Conservation (phyloP, 495 filamentous ascomycete genomes). For the Diplogelasinospora grovesii region DNA sequence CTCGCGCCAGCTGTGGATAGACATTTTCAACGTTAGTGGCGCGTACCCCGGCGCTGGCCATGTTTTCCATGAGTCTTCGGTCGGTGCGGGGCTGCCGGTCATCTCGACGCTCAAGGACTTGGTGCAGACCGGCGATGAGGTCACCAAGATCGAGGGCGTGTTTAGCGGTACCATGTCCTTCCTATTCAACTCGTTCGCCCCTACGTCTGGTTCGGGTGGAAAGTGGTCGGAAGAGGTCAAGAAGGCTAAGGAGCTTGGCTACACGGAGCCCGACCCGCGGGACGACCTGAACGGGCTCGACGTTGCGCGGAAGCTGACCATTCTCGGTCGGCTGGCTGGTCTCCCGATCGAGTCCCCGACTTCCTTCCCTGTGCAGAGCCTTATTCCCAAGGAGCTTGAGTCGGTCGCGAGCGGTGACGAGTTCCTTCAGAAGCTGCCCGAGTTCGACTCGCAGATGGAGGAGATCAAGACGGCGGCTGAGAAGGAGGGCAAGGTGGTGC, state of each 20-base stretch:
- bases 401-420: conserved; percentile 65
- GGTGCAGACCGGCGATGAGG: conserved; percentile 79
- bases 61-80: conserved; percentile 90
- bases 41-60: conserved; percentile 56
- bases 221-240: conserved; percentile 84
- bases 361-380: conserved; percentile 81
- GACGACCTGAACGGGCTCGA: conserved; percentile 96
- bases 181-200: conserved; percentile 92
- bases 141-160: conserved; percentile 86
- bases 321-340: conserved; percentile 77
- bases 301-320: conserved; percentile 93
- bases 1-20: conserved; percentile 66
- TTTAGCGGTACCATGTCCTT: conserved; percentile 96
- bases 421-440: conserved; percentile 69
- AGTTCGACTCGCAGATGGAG: conserved; percentile 80
- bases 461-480: conserved; percentile 69
- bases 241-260: conserved; percentile 89
- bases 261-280: conserved; percentile 92
- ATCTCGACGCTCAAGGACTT: conserved; percentile 87
- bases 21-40: conserved; percentile 67
- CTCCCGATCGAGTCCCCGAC: conserved; percentile 70
- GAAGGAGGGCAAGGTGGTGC: conserved; percentile 80
- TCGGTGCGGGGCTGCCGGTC: conserved; percentile 86
- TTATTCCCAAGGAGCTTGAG: conserved; percentile 81
- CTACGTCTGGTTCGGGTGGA: conserved; percentile 57